Conservation (phyloP, 805 yeast genomes). For the Myxozyma neglecta region DNA sequence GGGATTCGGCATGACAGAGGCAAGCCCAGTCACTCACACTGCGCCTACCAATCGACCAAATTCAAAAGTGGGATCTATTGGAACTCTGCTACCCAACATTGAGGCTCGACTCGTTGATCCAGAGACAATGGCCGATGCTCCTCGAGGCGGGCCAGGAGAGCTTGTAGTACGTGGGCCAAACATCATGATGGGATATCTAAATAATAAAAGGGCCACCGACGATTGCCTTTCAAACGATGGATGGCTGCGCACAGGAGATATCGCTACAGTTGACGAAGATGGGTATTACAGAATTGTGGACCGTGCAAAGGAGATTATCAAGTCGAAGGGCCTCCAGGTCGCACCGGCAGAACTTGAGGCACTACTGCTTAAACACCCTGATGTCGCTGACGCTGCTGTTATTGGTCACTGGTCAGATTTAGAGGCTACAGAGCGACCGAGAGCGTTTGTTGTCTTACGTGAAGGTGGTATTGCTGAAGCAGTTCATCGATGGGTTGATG, state of each 20-base stretch:
- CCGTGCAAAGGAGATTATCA: constrained; percentile 67
- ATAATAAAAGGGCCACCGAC: constrained; percentile 51
- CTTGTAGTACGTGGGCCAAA: constrained; percentile 58
- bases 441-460: constrained; percentile 42
- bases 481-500: constrained; percentile 41
- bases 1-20: constrained; percentile 66
- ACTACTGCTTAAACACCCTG: constrained; percentile 56
- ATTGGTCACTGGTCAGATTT: constrained; percentile 71
- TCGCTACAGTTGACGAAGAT: constrained; percentile 43
- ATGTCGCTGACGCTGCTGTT: constrained; percentile 85
- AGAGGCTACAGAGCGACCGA: constrained; percentile 69
- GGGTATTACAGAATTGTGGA: constrained; percentile 53
- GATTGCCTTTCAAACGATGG: constrained; percentile 50
- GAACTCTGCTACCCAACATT: constrained; percentile 45
- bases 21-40: constrained; percentile 34
- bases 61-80: constrained; percentile 47
- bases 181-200: constrained; percentile 52
- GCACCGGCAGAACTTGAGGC: constrained; percentile 95
- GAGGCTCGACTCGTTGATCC: constrained; percentile 51
- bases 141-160: constrained; percentile 55
- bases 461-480: constrained; percentile 33
- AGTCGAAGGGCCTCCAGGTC: constrained; percentile 76
- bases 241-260: constrained; percentile 64
- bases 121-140: constrained; percentile 48
- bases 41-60: constrained; percentile 45